phyloP scores from a whole-genome alignment of 495 filamentous ascomycete genomes.

The Penicillium paxilli region DNA sequence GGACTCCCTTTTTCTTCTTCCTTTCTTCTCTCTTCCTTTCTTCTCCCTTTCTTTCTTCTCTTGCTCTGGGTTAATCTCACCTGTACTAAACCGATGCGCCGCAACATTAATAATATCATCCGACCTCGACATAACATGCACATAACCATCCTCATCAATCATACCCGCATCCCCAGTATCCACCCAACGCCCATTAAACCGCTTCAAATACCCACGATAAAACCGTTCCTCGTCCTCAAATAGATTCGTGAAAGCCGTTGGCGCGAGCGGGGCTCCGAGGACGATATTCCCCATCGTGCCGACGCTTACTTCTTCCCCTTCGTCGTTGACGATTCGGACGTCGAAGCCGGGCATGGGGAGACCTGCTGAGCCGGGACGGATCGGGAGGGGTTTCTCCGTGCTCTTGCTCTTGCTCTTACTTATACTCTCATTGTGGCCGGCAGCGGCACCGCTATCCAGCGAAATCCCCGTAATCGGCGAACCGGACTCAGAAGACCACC shows the following conservation, averaged over 20 bases:
- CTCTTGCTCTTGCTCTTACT: not conserved
- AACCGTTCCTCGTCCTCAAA: constrained; percentile 85
- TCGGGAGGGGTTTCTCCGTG: constrained; percentile 38
- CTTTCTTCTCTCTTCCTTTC: too few species aligned
- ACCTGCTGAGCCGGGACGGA: constrained; percentile 84
- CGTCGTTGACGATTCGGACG: constrained; percentile 77
- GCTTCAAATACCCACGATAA: constrained; percentile 75
- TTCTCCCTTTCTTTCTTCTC: too few species aligned
- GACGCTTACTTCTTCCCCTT: constrained; percentile 63
- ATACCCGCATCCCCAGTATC: constrained; percentile 91
- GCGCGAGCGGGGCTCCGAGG: constrained; percentile 75
- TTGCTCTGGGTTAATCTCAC: constrained; percentile 50
- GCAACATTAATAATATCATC: constrained; percentile 97
- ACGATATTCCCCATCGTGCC: constrained; percentile 93
- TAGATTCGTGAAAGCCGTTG: constrained; percentile 80
- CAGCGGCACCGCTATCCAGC: constrained; percentile 42
- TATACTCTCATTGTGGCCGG: too few species aligned
- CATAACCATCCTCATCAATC: constrained; percentile 78
- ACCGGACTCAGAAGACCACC: constrained; percentile 94
- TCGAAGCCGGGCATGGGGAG: constrained; percentile 91
- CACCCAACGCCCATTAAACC: constrained; percentile 77
- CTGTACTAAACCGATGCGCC: constrained; percentile 88
- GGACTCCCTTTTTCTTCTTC: too few species aligned
- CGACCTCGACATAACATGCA: constrained; percentile 80
- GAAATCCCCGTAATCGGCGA: constrained; percentile 85